Evolutionary conservation across 2,329 filamentous ascomycete genomes (phyloP), one percentile per base, ranked within the genome.

Genomic region (Dactylellina sp.): DNA sequence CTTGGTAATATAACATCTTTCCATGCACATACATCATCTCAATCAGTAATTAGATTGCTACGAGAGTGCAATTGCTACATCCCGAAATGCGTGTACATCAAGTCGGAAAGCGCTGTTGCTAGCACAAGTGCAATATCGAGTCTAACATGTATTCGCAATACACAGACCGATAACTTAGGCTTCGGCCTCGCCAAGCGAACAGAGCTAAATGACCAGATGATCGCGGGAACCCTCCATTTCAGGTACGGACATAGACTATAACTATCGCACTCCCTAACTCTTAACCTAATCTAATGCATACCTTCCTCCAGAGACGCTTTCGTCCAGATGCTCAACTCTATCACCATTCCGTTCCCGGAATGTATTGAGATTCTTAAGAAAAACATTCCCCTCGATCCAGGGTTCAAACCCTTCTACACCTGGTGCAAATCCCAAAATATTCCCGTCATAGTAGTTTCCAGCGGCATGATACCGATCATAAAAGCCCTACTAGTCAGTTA

Each of bases 401-500:
- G 89, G 78, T 99, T 98, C 85, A 88, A 88, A 79, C 88, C 90
- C 78, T 99, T 98, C 83, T 94, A 93, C 83, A 82, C 88, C 77
- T 99, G 92, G 91, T 87, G 90, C 32, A 86, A 88, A 75, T 84
- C 85, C 76, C 89, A 94, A 82, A 93, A 96, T 80, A 88, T 98
- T 12, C 95, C 95, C 24, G 90, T 97, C 76, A 93, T 98, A 18
- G 91, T 99, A 20, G 85, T 99, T 35, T 95, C 91, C 75, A 92
- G 91, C 47, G 95, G 95, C 76, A 98, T 99, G 95, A 86, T 89
- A 78, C 94, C 94, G 39, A 88, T 98, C 78, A 97, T 99, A 81
- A 88, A 89, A 75, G 92, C 91, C 14, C 85, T 98, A 76, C 85
- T 99, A 71, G 86, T 89, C 75, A 88, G 91, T 78, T 85, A 96